phyloP scores from a whole-genome alignment of 192 early-diverging fungal genomes.

The Diversispora epigaea region DNA sequence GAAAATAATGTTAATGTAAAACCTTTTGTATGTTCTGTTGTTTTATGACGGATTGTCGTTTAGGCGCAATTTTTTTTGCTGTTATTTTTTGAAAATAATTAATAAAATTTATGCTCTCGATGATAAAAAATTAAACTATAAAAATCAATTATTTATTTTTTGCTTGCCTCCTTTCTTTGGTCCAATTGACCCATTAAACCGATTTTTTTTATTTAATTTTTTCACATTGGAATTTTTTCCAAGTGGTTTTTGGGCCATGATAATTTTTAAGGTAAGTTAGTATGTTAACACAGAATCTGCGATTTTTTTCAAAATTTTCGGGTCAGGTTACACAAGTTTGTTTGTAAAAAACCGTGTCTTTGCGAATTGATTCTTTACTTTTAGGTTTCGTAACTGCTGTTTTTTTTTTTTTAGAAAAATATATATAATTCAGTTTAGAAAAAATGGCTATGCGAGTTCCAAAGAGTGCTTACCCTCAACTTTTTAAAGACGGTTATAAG shows the following conservation, averaged over 20 bases:
- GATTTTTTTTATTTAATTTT: conserved; percentile 10
- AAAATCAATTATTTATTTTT: neutral
- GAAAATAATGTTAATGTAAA: neutral
- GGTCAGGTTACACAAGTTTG: no score
- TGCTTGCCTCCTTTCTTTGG: conserved; percentile 23
- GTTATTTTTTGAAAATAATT: neutral
- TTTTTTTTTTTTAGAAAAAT: conserved; percentile 5
- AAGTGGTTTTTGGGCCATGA: neutral
- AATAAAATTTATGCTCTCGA: neutral
- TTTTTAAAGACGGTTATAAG: conserved; percentile 95
- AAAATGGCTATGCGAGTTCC: conserved; percentile 89
- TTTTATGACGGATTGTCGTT: conserved; percentile 19
- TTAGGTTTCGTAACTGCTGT: neutral
- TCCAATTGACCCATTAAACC: neutral
- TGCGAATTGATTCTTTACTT: neutral
- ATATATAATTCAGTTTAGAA: neutral
- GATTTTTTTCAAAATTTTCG: no score
- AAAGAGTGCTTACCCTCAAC: conserved; percentile 75
- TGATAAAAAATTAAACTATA: neutral
- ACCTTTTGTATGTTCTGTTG: conserved; percentile 11
- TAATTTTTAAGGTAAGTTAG: neutral
- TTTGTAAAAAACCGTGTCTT: neutral
- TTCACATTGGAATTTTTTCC: neutral
- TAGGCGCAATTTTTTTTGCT: conserved; percentile 23
- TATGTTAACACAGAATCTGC: no score